Percentiles rank a stretch among this genome's conserved stretches.
These are phyloP conservation scores for Erodium texanum DNA, from an alignment of 441 rosid genomes.

Conservation along the genomic window DNA sequence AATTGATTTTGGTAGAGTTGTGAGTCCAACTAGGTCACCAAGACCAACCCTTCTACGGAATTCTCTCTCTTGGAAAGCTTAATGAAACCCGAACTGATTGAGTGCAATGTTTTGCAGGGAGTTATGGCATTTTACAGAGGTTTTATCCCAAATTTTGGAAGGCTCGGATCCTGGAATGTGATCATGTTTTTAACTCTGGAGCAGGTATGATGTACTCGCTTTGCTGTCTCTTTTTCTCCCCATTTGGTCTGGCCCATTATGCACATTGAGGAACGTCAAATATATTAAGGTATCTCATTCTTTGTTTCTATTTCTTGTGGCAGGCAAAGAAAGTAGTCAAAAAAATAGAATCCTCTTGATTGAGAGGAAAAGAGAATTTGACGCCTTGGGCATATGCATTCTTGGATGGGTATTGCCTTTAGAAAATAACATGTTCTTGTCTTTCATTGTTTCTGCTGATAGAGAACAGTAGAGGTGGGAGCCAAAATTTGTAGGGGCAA, in stretches of 20 bases:
- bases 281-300: neutral
- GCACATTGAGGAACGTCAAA: neutral
- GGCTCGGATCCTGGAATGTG: conserved; percentile 98
- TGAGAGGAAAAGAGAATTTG: neutral
- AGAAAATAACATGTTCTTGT: no score
- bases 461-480: no score
- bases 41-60: neutral
- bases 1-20: neutral
- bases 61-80: neutral
- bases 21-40: neutral
- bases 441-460: no score
- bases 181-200: conserved; percentile 96
- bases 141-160: conserved; percentile 88
- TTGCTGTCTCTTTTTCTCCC: neutral
- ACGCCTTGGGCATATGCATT: no score
- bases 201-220: conserved; percentile 44
- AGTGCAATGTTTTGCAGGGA: conserved; percentile 44
- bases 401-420: no score
- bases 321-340: conserved; percentile 4
- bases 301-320: neutral
- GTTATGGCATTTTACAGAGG: conserved; percentile 93
- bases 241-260: neutral
- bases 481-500: no score
- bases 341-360: neutral
- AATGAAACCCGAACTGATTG: conserved; percentile 7